Evolutionary conservation across 352 stramenopile species (phyloP).

Genomic region (Phytophthora pisi): DNA sequence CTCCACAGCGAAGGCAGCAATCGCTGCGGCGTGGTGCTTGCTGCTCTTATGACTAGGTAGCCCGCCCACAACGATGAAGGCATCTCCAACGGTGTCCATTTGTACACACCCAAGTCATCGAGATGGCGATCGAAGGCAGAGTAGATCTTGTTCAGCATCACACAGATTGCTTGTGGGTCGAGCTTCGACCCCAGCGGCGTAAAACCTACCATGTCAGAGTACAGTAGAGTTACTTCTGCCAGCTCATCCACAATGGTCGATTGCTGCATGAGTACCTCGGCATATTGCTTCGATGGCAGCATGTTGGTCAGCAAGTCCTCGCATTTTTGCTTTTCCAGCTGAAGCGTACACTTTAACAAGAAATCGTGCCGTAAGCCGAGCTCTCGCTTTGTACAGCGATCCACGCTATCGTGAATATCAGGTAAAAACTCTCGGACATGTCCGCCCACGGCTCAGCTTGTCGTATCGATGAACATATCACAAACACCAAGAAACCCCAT

Average conservation of each 20-base stretch:
- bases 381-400: slow-evolving; percentile 57
- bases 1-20: slow-evolving; percentile 81
- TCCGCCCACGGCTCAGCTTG: slow-evolving; percentile 41
- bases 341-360: slow-evolving; percentile 78
- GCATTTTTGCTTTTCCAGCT: slow-evolving; percentile 81
- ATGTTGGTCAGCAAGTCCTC: slow-evolving; percentile 88
- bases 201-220: slow-evolving; percentile 89
- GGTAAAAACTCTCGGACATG: slow-evolving; percentile 44
- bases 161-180: slow-evolving; percentile 68
- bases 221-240: slow-evolving; percentile 82
- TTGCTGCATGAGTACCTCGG: slow-evolving; percentile 71
- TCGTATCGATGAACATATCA: slow-evolving; percentile 25
- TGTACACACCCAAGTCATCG: slow-evolving; percentile 84
- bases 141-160: slow-evolving; percentile 86
- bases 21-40: slow-evolving; percentile 72
- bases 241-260: slow-evolving; percentile 84
- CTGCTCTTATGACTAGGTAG: slow-evolving; percentile 75
- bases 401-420: slow-evolving; percentile 40
- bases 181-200: slow-evolving; percentile 68
- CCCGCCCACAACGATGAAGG: slow-evolving; percentile 84
- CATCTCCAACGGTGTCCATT: slow-evolving; percentile 87
- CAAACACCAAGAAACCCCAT: slow-evolving; percentile 46
- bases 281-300: slow-evolving; percentile 78
- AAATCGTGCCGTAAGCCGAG: slow-evolving; percentile 74
- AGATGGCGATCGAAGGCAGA: slow-evolving; percentile 82